Percentiles rank a stretch among this genome's conserved stretches.
phyloP scores from a whole-genome alignment of 2,329 filamentous ascomycete species.

The Aspergillus pseudoglaucus region DNA sequence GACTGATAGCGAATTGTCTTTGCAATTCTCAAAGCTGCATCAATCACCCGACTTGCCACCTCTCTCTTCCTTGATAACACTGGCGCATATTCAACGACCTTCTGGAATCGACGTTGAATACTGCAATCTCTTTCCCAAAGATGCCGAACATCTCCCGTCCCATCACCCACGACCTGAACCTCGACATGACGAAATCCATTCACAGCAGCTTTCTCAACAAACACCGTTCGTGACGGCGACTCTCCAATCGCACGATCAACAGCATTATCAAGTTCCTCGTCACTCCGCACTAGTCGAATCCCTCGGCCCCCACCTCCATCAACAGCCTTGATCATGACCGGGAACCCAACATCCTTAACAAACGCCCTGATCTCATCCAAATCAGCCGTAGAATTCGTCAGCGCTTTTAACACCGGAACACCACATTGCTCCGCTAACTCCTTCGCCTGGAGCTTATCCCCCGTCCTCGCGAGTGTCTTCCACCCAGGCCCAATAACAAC shows the following conservation, averaged over 20 bases:
- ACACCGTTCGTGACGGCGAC: constrained; percentile 52
- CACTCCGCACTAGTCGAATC: constrained; percentile 47
- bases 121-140: constrained; percentile 57
- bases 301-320: constrained; percentile 58
- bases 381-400: constrained; percentile 38
- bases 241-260: constrained; percentile 50
- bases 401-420: constrained; percentile 48
- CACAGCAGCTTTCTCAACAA: constrained; percentile 57
- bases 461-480: constrained; percentile 52
- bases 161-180: constrained; percentile 55
- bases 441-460: constrained; percentile 52
- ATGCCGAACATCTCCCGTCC: constrained; percentile 46
- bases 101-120: constrained; percentile 56
- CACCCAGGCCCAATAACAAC: constrained; percentile 50
- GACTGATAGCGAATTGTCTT: constrained; percentile 49
- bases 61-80: constrained; percentile 43
- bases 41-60: constrained; percentile 46
- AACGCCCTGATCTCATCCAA: constrained; percentile 47
- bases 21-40: constrained; percentile 43
- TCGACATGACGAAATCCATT: constrained; percentile 57
- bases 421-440: constrained; percentile 45
- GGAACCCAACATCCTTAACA: constrained; percentile 50
- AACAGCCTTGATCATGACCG: constrained; percentile 59
- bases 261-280: constrained; percentile 40
- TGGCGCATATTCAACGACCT: constrained; percentile 55